Base-by-base conservation (phyloP, 768 basidiomycete genomes). In the Hortiboletus campestris region DNA sequence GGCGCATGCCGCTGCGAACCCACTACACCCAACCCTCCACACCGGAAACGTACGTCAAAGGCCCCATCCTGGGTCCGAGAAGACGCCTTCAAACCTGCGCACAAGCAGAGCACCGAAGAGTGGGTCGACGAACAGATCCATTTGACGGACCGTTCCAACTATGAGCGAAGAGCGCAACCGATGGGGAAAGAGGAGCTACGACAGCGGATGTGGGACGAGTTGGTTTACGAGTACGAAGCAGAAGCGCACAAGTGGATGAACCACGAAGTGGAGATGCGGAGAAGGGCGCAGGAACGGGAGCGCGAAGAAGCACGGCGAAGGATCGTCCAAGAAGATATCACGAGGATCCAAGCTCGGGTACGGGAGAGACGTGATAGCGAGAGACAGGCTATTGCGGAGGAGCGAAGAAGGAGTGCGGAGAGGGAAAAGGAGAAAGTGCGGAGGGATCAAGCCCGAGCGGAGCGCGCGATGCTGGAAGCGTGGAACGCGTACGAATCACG, bases 401-500 rank as follows among this genome's bases (percentile, higher is more conserved):
- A 83, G 62, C 75, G 76, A 62, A 68, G 73, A 52, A 58, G 69
- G 68, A 58, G 53, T 56, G 62, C 61, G 54, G 66, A 74, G 64
- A 65, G 58, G 47, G 57, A 67, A 57, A 69, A 62, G 65, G 79
- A 82, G 63, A 74, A 75, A 46, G 80, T 78, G 62, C 72, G 72
- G 55, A 71, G 68, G 63, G 76, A 80, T 29, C 75, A 75, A 34
- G 71, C 64, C 16, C 75, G 68, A 48, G 62, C 73, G 28, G 80
- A 80, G 29, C 78, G 78, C 61, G 72, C 73, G 35, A 74, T 80
- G 17, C 56, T 75, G 8, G 78, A 84, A 36, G 83, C 83, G 6
- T 90, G 88, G 88, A 62, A 70, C 45, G 68, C 62, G 47, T 88
- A 92, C 71, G 88, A 92, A 69, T 69, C 72, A 35, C 77, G 80